phyloP scores from a whole-genome alignment of 176 grass and related monocot genomes.

The Oropetium thomaeum region DNA sequence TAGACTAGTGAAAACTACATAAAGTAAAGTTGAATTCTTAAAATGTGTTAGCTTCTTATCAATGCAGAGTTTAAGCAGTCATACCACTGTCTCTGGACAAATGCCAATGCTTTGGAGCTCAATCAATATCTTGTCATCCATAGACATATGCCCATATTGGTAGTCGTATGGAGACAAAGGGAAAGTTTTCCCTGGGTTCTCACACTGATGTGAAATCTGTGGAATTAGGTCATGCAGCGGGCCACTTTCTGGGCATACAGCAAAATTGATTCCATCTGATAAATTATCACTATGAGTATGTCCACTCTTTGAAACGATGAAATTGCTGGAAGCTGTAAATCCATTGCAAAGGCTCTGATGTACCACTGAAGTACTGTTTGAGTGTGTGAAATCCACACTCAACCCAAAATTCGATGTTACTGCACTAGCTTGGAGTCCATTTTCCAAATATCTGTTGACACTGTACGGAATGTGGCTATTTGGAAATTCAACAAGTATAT shows the following conservation, averaged over 20 bases:
- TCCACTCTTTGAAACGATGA: slow-evolving; percentile 44
- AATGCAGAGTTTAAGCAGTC: slow-evolving; percentile 14
- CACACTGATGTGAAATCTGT: slow-evolving; percentile 24
- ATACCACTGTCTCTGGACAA: slow-evolving; percentile 60
- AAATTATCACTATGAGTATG: slow-evolving; percentile 47
- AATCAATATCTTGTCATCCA: slow-evolving; percentile 74
- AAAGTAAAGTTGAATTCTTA: neutral
- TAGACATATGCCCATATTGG: slow-evolving; percentile 61
- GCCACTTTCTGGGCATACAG: slow-evolving; percentile 41
- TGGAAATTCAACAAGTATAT: slow-evolving; percentile 41
- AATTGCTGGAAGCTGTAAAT: slow-evolving; percentile 50
- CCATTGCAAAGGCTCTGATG: slow-evolving; percentile 53
- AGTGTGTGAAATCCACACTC: slow-evolving; percentile 41
- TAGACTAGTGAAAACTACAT: slow-evolving; percentile 2
- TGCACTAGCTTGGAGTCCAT: slow-evolving; percentile 40
- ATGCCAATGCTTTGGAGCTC: slow-evolving; percentile 86
- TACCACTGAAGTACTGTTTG: slow-evolving; percentile 35
- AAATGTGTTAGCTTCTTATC: neutral
- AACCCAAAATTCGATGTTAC: slow-evolving; percentile 37
- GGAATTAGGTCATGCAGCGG: slow-evolving; percentile 32
- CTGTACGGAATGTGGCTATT: slow-evolving; percentile 37
- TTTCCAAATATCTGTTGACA: slow-evolving; percentile 38
- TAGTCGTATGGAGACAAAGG: slow-evolving; percentile 50
- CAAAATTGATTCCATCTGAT: slow-evolving; percentile 28
- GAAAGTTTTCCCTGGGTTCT: slow-evolving; percentile 38